These are phyloP conservation scores for Mycena haematopus DNA, from an alignment of 768 basidiomycete genomes.

Conservation along the genomic window DNA sequence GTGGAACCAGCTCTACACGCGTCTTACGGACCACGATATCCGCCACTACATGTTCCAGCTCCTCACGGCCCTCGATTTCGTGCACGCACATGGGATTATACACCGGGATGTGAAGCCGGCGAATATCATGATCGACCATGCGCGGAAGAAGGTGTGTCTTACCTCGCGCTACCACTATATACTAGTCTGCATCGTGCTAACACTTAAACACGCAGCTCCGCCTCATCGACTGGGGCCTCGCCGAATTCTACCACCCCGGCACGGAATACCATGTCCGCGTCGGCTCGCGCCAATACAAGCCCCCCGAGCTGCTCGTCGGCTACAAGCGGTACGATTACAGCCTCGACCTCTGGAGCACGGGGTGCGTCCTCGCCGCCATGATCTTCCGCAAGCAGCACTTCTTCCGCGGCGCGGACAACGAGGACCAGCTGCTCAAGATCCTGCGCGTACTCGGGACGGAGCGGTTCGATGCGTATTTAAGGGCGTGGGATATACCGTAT, in stretches of 20 bases:
- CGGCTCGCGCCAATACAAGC: slow-evolving; percentile 61
- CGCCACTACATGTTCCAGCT: slow-evolving; percentile 73
- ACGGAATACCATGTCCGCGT: slow-evolving; percentile 78
- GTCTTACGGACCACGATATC: slow-evolving; percentile 68
- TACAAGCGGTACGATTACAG: slow-evolving; percentile 78
- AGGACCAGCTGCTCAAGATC: slow-evolving; percentile 77
- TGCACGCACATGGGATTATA: slow-evolving; percentile 65
- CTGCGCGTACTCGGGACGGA: slow-evolving; percentile 70
- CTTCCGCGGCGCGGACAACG: slow-evolving; percentile 75
- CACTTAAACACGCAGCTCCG: slow-evolving; percentile 43
- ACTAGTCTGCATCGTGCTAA: no score
- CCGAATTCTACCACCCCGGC: slow-evolving; percentile 77
- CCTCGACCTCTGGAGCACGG: slow-evolving; percentile 76
- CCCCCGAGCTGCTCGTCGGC: slow-evolving; percentile 74
- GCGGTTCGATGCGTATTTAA: slow-evolving; percentile 65
- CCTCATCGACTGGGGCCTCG: slow-evolving; percentile 79
- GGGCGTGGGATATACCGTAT: slow-evolving; percentile 67
- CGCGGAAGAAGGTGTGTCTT: slow-evolving; percentile 64
- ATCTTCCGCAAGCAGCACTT: slow-evolving; percentile 79
- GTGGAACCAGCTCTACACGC: slow-evolving; percentile 64
- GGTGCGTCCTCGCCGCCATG: slow-evolving; percentile 82
- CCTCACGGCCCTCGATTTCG: slow-evolving; percentile 74
- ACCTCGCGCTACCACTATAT: no score
- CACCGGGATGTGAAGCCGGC: slow-evolving; percentile 56
- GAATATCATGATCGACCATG: slow-evolving; percentile 79